A percentile compares a stretch with the other conserved stretches of the same genome.
These are phyloP conservation scores for Talaromyces sp. DNA, from an alignment of 2,329 filamentous ascomycete species.

Conservation along the genomic window DNA sequence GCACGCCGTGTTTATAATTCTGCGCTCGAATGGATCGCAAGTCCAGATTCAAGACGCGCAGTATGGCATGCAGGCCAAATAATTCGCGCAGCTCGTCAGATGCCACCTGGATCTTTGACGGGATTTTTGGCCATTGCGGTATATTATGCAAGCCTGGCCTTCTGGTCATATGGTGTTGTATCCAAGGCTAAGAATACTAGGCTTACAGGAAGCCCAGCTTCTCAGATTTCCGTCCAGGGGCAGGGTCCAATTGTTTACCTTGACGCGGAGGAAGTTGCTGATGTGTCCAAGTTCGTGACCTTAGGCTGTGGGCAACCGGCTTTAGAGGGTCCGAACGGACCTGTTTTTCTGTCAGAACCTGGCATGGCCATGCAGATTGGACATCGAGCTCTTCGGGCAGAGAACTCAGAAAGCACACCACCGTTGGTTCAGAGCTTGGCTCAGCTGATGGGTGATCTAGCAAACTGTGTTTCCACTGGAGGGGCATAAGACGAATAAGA, in stretches of 20 bases:
- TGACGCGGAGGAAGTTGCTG: conserved; percentile 58
- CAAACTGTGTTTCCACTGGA: conserved; percentile 9
- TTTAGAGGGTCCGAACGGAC: conserved; percentile 45
- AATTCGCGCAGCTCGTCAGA: conserved; percentile 60
- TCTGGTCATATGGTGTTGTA: conserved; percentile 71
- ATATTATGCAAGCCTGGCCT: conserved; percentile 68
- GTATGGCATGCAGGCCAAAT: conserved; percentile 71
- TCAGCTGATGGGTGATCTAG: conserved; percentile 54
- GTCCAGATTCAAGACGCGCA: conserved; percentile 43
- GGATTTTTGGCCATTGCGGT: conserved; percentile 70
- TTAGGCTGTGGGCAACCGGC: conserved; percentile 59
- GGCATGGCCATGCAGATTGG: conserved; percentile 62
- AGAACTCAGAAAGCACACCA: conserved; percentile 56
- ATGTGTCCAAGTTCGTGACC: conserved; percentile 60
- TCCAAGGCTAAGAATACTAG: conserved; percentile 46
- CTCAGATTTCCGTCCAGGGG: conserved; percentile 12
- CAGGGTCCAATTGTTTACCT: conserved; percentile 51
- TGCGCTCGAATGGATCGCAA: conserved; percentile 42
- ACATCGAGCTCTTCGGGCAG: conserved; percentile 59
- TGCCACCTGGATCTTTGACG: conserved; percentile 58
- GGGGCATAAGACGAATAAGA: conserved; percentile 8
- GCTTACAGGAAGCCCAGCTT: conserved; percentile 27
- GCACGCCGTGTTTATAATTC: conserved; percentile 38
- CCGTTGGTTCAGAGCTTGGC: conserved; percentile 70
- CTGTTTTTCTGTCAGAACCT: conserved; percentile 55